Evolutionary conservation across 495 filamentous ascomycete species (phyloP).

Genomic region (Xylaria acuta): DNA sequence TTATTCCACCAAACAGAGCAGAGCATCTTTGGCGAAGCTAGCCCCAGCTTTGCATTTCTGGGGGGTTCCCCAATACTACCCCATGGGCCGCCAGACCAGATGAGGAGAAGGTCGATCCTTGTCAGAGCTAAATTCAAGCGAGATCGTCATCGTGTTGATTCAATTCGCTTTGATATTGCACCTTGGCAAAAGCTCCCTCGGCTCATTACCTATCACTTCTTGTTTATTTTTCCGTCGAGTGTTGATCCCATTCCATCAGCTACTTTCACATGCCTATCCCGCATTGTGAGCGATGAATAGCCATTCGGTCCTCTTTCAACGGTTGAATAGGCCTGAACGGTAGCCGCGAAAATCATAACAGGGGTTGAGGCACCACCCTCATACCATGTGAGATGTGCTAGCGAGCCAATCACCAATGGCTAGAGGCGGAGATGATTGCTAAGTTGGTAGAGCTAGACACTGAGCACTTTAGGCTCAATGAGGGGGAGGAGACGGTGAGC

Average conservation of each 20-base stretch:
- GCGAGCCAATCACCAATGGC: constrained; percentile 11
- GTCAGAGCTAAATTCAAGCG: not conserved
- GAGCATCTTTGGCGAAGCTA: not conserved
- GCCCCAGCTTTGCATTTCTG: constrained; percentile 17
- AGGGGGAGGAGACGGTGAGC: constrained; percentile 29
- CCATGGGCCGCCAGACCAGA: constrained; percentile 13
- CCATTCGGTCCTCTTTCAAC: not conserved
- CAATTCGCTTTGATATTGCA: not conserved
- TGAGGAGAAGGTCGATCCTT: constrained; percentile 21
- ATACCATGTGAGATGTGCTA: not conserved
- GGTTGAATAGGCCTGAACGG: not conserved
- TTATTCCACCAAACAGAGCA: constrained; percentile 41
- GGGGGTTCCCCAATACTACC: constrained; percentile 13
- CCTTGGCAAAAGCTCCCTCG: constrained; percentile 2
- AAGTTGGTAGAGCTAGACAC: constrained; percentile 17
- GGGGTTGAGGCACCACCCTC: not conserved
- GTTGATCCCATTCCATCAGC: not conserved
- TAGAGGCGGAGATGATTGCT: constrained; percentile 11
- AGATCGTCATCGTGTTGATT: constrained; percentile 1
- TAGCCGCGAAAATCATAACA: constrained; percentile 4
- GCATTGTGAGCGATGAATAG: not conserved
- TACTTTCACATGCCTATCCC: not conserved
- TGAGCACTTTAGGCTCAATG: constrained; percentile 43
- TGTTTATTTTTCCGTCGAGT: not conserved
- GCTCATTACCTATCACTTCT: not conserved